A percentile compares a stretch with the other conserved stretches of the same genome.
phyloP scores from a whole-genome alignment of 768 basidiomycete genomes.

The Mycena metata region DNA sequence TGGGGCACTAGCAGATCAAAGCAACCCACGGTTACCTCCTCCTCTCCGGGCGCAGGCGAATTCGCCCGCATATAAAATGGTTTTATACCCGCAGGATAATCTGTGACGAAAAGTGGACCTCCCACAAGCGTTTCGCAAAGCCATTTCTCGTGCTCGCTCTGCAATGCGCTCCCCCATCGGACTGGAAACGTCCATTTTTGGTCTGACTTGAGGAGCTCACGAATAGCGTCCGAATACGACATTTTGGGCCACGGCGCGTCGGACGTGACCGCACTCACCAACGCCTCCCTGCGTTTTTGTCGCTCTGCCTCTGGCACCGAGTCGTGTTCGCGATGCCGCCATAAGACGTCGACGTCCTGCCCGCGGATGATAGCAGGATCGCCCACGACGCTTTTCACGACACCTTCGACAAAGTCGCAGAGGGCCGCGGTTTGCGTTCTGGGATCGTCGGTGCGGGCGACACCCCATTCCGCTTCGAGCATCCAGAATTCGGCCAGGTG shows the following conservation, averaged over 20 bases:
- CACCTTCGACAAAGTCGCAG: slow-evolving; percentile 64
- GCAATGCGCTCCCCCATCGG: slow-evolving; percentile 79
- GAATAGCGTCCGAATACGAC: slow-evolving; percentile 83
- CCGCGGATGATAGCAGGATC: slow-evolving; percentile 20
- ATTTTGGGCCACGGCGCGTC: slow-evolving; percentile 74
- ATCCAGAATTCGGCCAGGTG: slow-evolving; percentile 99
- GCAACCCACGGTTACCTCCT: slow-evolving; percentile 82
- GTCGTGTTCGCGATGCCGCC: slow-evolving; percentile 53
- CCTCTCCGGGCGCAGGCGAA: slow-evolving; percentile 42
- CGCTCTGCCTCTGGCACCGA: slow-evolving; percentile 25
- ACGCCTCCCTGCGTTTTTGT: slow-evolving; percentile 47
- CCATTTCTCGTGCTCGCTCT: slow-evolving; percentile 95
- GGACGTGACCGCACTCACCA: slow-evolving; percentile 53
- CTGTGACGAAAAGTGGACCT: slow-evolving; percentile 91
- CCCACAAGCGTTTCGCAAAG: slow-evolving; percentile 76
- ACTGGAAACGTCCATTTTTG: slow-evolving; percentile 47
- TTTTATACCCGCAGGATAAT: slow-evolving; percentile 87
- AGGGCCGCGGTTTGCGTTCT: slow-evolving; percentile 33
- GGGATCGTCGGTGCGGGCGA: slow-evolving; percentile 23
- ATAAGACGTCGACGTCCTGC: slow-evolving; percentile 52
- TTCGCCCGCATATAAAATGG: slow-evolving; percentile 97
- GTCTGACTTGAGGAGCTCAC: slow-evolving; percentile 58
- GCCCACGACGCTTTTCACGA: slow-evolving; percentile 55
- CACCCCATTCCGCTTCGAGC: slow-evolving; percentile 92
- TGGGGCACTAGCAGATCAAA: slow-evolving; percentile 94